Base-by-base conservation (phyloP, 352 stramenopile species). In the Phytophthora pistaciae region DNA sequence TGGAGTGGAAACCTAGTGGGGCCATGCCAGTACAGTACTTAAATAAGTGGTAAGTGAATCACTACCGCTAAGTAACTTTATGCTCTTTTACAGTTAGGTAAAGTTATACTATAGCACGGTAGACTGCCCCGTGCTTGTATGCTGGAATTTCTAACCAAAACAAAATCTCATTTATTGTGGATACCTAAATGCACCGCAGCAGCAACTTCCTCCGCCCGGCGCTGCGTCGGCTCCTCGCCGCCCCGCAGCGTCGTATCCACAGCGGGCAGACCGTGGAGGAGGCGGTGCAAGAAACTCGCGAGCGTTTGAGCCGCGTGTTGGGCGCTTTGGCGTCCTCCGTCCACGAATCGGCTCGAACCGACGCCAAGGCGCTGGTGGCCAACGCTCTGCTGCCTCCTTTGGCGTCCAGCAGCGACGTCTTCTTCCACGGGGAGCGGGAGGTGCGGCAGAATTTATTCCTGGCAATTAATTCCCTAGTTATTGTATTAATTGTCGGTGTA, bases 361-460 rank as follows among this genome's bases (percentile, higher is more conserved):
- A 91, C 60, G 82, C 86, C 21, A 92, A 91, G 73, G 76, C 72
- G 20, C 63, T 94, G 44, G 57, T 92, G 7, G 83, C 86, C 42
- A 67, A 83, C 38, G 82, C 82, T 54, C 58, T 94, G 40, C 58
- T 68, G 20, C 84, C 82, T 5, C 70, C 42, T 25, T 70, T 91
- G 11, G 18, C 33, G 2, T 70, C 53, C 42, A 83, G 79, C 66
- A 91, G 80, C 63, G 83, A 91, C 50, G 67, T 92, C 8, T 83
- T 92, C 49, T 77, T 94, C 40, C 72, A 88, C 40, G 68, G 66
- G 33, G 78, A 91, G 21, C 83, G 83, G 2, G 42, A 49, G 40
- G 40, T 49, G 18, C 29, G 29, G 29, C 29, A 9, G 29, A 33
- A 33, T 33, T 33, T 33, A 9, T 33, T 33, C 29, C 6, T 33